A percentile compares a stretch with the other conserved stretches of the same genome.
phyloP scores from a whole-genome alignment of 805 yeast genomes.

The Isabelozyma gotoi region DNA sequence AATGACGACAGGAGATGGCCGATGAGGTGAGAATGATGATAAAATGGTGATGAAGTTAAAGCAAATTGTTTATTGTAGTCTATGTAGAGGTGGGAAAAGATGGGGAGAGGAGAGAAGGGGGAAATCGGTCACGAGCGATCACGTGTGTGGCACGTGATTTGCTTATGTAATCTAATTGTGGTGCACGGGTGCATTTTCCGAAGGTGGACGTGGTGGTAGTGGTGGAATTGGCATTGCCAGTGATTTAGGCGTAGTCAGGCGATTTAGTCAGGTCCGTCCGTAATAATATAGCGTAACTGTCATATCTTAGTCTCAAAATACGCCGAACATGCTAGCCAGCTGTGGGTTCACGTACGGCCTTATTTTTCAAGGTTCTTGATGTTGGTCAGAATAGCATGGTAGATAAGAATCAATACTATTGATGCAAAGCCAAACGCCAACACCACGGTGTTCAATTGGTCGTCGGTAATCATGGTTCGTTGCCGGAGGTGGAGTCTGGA shows the following conservation, averaged over 20 bases:
- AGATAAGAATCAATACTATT: conserved; percentile 67
- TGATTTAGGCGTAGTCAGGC: background rate
- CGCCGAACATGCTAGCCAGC: background rate
- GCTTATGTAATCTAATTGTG: background rate
- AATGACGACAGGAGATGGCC: background rate
- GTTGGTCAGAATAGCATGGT: conserved; percentile 65
- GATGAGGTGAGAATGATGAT: background rate
- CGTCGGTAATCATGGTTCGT: conserved; percentile 77
- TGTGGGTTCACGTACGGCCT: background rate
- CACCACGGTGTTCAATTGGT: conserved; percentile 72
- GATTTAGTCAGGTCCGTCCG: too few species aligned
- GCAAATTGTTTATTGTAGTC: background rate
- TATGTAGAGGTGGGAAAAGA: background rate
- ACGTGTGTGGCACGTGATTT: background rate
- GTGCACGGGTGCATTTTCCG: background rate
- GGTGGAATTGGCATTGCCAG: background rate
- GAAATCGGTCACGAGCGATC: background rate
- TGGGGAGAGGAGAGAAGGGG: background rate
- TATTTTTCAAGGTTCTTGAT: conserved; percentile 13
- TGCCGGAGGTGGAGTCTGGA: background rate
- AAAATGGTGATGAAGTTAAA: too few species aligned
- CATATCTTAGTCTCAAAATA: background rate
- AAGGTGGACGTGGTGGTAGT: background rate
- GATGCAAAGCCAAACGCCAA: conserved; percentile 72
- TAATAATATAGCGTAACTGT: too few species aligned